Conservation (phyloP, 1,284 basidiomycete species). For the Fomitopsis schrenkii region DNA sequence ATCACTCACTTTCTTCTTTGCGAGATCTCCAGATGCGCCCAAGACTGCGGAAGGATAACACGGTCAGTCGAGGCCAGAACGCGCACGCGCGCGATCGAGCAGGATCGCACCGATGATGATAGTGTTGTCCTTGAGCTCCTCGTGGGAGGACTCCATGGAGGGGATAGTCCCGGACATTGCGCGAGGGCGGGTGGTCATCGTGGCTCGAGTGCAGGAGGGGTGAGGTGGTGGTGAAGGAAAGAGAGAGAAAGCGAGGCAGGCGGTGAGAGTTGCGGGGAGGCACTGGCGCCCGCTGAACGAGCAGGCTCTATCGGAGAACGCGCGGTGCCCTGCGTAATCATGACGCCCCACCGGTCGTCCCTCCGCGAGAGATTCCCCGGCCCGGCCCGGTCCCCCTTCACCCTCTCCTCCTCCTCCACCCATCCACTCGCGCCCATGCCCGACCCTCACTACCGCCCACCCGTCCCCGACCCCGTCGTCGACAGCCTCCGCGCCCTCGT, state of each 20-base stretch:
- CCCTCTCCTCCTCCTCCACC: conserved; percentile 10
- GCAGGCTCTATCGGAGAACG: conserved; percentile 2
- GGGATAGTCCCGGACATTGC: conserved; percentile 78
- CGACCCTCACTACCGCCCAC: conserved; percentile 16
- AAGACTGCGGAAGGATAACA: conserved; percentile 56
- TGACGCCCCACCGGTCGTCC: not conserved
- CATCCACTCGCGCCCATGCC: conserved; percentile 12
- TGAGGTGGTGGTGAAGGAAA: not conserved
- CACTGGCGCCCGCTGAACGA: conserved; percentile 8
- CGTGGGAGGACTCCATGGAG: conserved; percentile 74
- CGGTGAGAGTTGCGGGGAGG: conserved; percentile 9
- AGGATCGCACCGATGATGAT: conserved; percentile 67
- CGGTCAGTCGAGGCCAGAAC: conserved; percentile 12
- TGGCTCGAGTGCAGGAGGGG: conserved; percentile 8
- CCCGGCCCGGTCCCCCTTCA: conserved; percentile 5
- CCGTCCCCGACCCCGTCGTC: conserved; percentile 47
- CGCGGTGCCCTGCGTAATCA: not conserved
- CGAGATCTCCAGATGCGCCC: conserved; percentile 96
- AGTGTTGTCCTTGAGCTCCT: conserved; percentile 82
- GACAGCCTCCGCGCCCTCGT: conserved; percentile 60
- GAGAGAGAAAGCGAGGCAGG: conserved; percentile 9
- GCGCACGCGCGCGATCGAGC: conserved; percentile 23
- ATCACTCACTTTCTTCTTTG: conserved; percentile 90
- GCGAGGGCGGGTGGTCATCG: conserved; percentile 31
- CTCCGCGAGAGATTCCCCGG: conserved; percentile 5